Percentiles rank a stretch among this genome's conserved stretches.
Conservation (phyloP, 2,329 filamentous ascomycete genomes). For the Trematosphaeria pertusa region DNA sequence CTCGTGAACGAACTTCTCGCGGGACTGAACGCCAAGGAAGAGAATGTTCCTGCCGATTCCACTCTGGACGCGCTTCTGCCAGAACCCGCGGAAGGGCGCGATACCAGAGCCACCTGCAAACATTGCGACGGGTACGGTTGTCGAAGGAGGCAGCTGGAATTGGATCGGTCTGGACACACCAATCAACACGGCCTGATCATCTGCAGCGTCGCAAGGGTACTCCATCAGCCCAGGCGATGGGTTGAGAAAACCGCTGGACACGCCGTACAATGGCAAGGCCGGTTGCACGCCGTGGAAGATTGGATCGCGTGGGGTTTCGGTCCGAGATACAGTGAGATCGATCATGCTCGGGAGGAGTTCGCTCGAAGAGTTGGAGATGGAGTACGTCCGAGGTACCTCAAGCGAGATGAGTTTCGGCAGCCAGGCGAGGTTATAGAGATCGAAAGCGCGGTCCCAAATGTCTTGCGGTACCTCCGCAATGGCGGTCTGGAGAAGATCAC, state of each 20-base stretch:
- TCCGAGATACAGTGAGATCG: conserved; percentile 59
- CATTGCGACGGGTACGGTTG: conserved; percentile 59
- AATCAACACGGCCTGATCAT: conserved; percentile 57
- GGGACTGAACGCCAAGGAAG: conserved; percentile 61
- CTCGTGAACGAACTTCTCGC: conserved; percentile 61
- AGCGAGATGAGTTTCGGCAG: conserved; percentile 56
- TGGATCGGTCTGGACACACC: conserved; percentile 60
- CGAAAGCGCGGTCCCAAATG: conserved; percentile 61
- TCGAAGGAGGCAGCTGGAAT: conserved; percentile 60
- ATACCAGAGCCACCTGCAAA: conserved; percentile 64
- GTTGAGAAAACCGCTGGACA: conserved; percentile 62
- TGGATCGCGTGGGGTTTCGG: conserved; percentile 42
- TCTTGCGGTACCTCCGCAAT: conserved; percentile 56
- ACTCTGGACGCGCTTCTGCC: conserved; percentile 56
- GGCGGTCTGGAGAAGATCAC: conserved; percentile 59
- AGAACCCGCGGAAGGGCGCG: conserved; percentile 62
- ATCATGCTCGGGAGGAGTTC: conserved; percentile 59
- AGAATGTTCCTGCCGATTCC: conserved; percentile 57
- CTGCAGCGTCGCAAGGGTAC: conserved; percentile 40
- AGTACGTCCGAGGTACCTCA: conserved; percentile 62
- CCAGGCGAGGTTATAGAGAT: conserved; percentile 54
- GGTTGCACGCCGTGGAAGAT: conserved; percentile 52
- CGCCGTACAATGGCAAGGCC: conserved; percentile 49
- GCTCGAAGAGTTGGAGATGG: conserved; percentile 59
- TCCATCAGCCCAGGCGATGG: conserved; percentile 44